A percentile compares a stretch with the other conserved stretches of the same genome.
phyloP scores from a whole-genome alignment of 2,329 filamentous ascomycete genomes.

The Peltaster fructicola region DNA sequence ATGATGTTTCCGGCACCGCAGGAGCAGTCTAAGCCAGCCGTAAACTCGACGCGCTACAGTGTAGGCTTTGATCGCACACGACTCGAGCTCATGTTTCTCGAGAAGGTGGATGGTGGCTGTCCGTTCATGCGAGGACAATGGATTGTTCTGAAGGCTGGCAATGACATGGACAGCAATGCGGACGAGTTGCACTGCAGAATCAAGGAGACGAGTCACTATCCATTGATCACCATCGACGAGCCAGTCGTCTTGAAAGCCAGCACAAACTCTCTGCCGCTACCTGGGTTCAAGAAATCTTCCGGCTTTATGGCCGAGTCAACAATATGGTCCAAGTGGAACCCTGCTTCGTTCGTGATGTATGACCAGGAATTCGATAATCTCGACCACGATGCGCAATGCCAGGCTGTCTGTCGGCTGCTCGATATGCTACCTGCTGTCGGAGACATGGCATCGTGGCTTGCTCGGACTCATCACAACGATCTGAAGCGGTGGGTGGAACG shows the following conservation, averaged over 20 bases:
- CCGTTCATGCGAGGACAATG: conserved; percentile 34
- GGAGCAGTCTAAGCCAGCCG: no score
- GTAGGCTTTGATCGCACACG: conserved; percentile 18
- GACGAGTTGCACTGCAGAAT: conserved; percentile 33
- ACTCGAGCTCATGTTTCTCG: conserved; percentile 26
- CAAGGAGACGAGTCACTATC: conserved; percentile 26
- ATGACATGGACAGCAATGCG: conserved; percentile 4
- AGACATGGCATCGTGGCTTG: conserved; percentile 37
- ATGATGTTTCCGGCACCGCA: no score
- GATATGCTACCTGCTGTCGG: conserved; percentile 43
- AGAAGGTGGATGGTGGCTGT: conserved; percentile 8
- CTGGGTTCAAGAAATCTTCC: background rate
- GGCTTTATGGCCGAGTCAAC: background rate
- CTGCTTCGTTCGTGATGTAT: conserved; percentile 28
- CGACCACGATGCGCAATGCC: conserved; percentile 25
- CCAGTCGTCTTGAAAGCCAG: conserved; percentile 7
- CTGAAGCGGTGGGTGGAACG: conserved; percentile 36
- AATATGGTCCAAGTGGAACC: conserved; percentile 14
- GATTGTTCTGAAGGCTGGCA: conserved; percentile 22
- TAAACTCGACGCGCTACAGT: conserved; percentile 7
- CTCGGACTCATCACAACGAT: conserved; percentile 20
- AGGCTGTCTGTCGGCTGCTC: conserved; percentile 35
- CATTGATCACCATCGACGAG: conserved; percentile 22
- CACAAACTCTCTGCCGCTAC: no score
- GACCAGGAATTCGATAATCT: conserved; percentile 42